Percentiles rank a stretch among this genome's conserved stretches.
Conservation (phyloP, 2,329 filamentous ascomycete species). For the Apiospora aurea region DNA sequence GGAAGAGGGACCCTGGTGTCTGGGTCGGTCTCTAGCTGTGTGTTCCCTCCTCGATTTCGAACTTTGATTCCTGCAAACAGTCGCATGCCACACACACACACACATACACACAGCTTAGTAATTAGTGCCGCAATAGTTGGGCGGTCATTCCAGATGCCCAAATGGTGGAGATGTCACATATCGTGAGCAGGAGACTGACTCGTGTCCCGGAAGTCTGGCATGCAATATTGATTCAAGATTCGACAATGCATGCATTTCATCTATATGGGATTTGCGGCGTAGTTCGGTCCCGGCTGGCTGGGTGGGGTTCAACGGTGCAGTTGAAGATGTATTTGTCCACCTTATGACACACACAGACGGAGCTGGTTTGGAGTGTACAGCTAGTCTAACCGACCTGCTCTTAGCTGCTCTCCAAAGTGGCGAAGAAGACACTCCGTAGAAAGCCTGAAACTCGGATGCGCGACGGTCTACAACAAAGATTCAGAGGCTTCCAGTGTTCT, state of each 20-base stretch:
- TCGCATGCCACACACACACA: too few species aligned
- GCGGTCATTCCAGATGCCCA: background rate
- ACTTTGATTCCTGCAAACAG: background rate
- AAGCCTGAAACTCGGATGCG: conserved; percentile 2
- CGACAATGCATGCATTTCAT: conserved; percentile 2
- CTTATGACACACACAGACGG: background rate
- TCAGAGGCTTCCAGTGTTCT: background rate
- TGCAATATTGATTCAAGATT: conserved; percentile 17
- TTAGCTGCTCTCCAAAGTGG: background rate
- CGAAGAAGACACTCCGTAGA: background rate
- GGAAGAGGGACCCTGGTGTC: background rate
- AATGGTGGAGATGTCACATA: conserved; percentile 6
- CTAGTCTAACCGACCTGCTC: background rate
- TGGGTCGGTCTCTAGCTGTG: background rate
- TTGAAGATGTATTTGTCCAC: background rate
- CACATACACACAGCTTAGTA: too few species aligned
- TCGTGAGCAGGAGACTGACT: background rate
- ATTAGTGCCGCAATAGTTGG: background rate
- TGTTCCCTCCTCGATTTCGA: background rate
- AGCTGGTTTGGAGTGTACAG: background rate
- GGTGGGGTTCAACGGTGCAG: background rate
- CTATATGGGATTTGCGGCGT: background rate
- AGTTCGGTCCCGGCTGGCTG: background rate
- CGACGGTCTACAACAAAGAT: background rate
- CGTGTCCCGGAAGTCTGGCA: background rate